A percentile compares a stretch with the other conserved stretches of the same genome.
phyloP scores from a whole-genome alignment of 148 eudicot species.

The Simmondsia chinensis region DNA sequence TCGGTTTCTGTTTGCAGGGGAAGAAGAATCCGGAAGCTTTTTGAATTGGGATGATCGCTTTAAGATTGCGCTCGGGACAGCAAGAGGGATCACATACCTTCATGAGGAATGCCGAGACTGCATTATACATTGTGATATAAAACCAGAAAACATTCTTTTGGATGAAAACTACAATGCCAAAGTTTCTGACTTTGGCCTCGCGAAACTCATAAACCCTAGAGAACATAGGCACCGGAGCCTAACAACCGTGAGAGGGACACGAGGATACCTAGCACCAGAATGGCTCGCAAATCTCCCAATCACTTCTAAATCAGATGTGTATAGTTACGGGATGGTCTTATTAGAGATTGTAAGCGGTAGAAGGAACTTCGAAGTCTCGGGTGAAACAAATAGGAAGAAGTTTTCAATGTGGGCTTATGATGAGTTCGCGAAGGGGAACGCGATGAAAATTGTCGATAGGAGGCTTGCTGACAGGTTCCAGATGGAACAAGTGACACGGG shows the following conservation, averaged over 20 bases:
- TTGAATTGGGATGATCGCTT: constrained; percentile 60
- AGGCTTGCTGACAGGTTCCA: constrained; percentile 29
- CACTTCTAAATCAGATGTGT: constrained; percentile 75
- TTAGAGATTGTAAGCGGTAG: constrained; percentile 72
- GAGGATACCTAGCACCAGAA: constrained; percentile 89
- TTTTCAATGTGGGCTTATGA: constrained; percentile 69
- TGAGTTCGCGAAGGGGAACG: constrained; percentile 60
- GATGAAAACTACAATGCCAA: constrained; percentile 62
- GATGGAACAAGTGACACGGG: constrained; percentile 57
- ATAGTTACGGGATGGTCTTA: constrained; percentile 78
- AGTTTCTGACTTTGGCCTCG: constrained; percentile 88
- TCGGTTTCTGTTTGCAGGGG: constrained; percentile 40
- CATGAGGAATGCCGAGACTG: constrained; percentile 92
- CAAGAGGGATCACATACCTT: constrained; percentile 72
- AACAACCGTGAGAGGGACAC: constrained; percentile 69
- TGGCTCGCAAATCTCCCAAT: constrained; percentile 80
- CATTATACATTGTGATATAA: constrained; percentile 79
- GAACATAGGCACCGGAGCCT: constrained; percentile 59
- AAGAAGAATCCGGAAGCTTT: constrained; percentile 25
- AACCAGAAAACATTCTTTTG: constrained; percentile 82
- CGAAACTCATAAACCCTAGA: constrained; percentile 53
- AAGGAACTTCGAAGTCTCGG: constrained; percentile 68
- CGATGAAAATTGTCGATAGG: constrained; percentile 36
- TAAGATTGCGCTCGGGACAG: constrained; percentile 71
- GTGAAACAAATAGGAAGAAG: constrained; percentile 46